A percentile compares a stretch with the other conserved stretches of the same genome.
Evolutionary conservation across 495 filamentous ascomycete genomes (phyloP).

Genomic region (Neurospora sp.): DNA sequence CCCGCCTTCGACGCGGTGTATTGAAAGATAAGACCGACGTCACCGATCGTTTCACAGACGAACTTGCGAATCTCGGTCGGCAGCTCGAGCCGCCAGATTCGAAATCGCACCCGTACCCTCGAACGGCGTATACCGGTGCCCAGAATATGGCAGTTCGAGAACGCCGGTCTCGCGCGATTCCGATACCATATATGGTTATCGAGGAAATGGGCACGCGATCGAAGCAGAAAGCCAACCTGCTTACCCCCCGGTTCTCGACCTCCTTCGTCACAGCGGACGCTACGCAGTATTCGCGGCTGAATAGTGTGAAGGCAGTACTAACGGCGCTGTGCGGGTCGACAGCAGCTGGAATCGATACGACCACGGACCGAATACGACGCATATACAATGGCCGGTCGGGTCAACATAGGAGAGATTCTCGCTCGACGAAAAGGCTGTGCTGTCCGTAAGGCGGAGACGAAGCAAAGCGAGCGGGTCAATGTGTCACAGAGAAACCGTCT

Average conservation of each 20-base stretch:
- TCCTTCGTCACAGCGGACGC: not conserved
- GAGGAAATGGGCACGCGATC: not conserved
- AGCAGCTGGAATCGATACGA: not conserved
- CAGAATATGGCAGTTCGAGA: not conserved
- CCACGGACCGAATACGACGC: not conserved
- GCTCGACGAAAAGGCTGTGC: not conserved
- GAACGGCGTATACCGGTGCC: not conserved
- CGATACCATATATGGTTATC: rapidly evolving
- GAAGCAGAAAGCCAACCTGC: not conserved
- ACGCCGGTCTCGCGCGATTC: not conserved
- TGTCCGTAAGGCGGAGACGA: not conserved
- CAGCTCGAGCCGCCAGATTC: too few relatives aligned
- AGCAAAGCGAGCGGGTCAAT: too few relatives aligned
- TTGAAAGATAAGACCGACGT: too few relatives aligned
- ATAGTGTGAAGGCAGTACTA: not conserved
- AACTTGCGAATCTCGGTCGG: too few relatives aligned
- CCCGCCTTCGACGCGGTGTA: not conserved
- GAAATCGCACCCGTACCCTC: too few relatives aligned
- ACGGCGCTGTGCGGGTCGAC: not conserved
- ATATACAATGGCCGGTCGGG: not conserved
- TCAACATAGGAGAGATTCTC: not conserved
- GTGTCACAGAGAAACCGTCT: not conserved
- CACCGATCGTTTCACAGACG: too few relatives aligned
- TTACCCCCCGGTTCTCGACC: not conserved
- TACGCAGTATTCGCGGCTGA: not conserved